A percentile compares a stretch with the other conserved stretches of the same genome.
Evolutionary conservation across 2,329 filamentous ascomycete genomes (phyloP).

Genomic region (Fusarium fracticaudum): DNA sequence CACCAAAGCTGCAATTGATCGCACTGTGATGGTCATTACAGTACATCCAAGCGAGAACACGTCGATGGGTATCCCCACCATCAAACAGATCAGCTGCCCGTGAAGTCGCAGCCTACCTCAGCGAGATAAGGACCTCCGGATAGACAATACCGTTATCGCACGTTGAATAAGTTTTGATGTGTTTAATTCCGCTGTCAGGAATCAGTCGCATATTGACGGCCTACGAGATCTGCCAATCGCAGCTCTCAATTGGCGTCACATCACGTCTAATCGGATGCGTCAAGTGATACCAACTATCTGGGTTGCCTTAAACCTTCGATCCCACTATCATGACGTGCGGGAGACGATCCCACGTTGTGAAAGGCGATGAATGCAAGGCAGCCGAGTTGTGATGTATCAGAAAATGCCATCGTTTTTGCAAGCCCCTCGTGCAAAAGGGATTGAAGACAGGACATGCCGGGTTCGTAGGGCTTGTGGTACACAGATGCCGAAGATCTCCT

Average conservation of each 20-base stretch:
- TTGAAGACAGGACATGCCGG: not conserved
- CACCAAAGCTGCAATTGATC: not conserved
- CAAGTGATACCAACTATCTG: slow-evolving; percentile 30
- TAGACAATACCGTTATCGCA: not conserved
- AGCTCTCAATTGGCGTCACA: slow-evolving; percentile 26
- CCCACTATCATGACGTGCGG: slow-evolving; percentile 20
- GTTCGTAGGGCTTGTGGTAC: not conserved
- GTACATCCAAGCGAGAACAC: not conserved
- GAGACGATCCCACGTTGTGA: slow-evolving; percentile 18
- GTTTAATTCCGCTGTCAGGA: slow-evolving; percentile 23
- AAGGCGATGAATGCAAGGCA: slow-evolving; percentile 15
- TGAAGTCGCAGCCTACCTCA: not conserved
- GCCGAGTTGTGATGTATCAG: slow-evolving; percentile 29
- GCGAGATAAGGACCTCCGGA: slow-evolving; percentile 6
- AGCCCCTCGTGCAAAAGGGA: not conserved
- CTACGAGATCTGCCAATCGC: slow-evolving; percentile 21
- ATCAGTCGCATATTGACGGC: slow-evolving; percentile 26
- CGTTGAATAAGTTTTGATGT: slow-evolving; percentile 2
- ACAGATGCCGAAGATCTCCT: not conserved
- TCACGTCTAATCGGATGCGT: slow-evolving; percentile 8
- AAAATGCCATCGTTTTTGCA: not conserved
- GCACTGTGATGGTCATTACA: not conserved
- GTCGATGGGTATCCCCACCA: not conserved
- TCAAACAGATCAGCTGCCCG: slow-evolving; percentile 1
- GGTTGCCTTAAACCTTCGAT: slow-evolving; percentile 24